Base-by-base conservation (phyloP, 768 basidiomycete species). In the Gloeostereum incarnatum region DNA sequence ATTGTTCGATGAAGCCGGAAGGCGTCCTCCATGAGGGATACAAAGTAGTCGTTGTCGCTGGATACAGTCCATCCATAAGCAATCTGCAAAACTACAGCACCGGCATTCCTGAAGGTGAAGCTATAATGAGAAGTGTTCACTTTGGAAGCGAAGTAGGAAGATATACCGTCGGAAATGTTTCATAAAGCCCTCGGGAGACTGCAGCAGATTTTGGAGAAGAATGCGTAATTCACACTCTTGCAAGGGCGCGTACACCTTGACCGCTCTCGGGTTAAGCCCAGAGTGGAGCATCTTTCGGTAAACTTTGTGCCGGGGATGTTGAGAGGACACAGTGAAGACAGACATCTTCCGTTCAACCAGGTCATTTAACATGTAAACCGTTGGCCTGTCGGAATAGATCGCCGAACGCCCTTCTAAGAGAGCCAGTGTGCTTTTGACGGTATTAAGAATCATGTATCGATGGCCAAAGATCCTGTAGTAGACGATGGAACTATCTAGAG, bases 11-110 rank as follows among this genome's bases (percentile, higher is more conserved):
- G 45, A 6, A 57, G 41, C 19, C 45, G 47, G 20, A 59, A 54
- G 1, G 49, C 52, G 17, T 63, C 51, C 37, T 66, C 58, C 13
- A 61, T 48, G 18, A 54, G 37, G 23, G 31, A 36, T 1, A 68
- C 55, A 40, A 64, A 49, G 17, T 51, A 43, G 25, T 66, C 63
- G n/a, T 59, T 49, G 23, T 54, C 54, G 16, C 44, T 49, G 27
- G 45, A 55, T 7, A 63, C 58, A 22, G 60, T 52, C 36, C 60
- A 65, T 14, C 68, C 66, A 45, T 67, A 68, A 1, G 65, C 55
- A 25, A 65, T 56, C 42, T 61, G 58, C 37, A 65, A 39, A 8
- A 62, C 55, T 5, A 61, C 47, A 6, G 60, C 56, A 14, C 56
- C 61, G 11, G 61, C 57, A 44, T 57, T 57, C 30, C 61, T 62